A percentile compares a stretch with the other conserved stretches of the same genome.
Conservation (phyloP, 2,329 filamentous ascomycete genomes). For the Truncatella angustata region DNA sequence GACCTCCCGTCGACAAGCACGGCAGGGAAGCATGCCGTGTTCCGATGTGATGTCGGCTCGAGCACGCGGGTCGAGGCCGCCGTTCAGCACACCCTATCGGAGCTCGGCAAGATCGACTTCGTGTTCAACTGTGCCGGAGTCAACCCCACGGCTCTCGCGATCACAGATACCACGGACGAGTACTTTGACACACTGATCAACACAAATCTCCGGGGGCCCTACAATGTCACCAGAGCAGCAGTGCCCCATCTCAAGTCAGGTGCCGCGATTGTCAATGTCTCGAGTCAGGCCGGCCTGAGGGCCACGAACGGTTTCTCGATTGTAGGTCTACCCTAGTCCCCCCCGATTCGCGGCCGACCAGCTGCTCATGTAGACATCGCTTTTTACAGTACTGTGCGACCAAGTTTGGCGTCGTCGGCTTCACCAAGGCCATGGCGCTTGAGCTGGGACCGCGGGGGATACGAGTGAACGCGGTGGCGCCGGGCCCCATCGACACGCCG, state of each 20-base stretch:
- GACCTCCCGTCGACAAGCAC: neutral
- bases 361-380: neutral
- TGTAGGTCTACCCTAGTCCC: neutral
- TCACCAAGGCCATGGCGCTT: slow-evolving; percentile 40
- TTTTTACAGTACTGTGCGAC: slow-evolving; percentile 26
- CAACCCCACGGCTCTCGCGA: slow-evolving; percentile 41
- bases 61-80: slow-evolving; percentile 14
- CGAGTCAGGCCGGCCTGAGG: slow-evolving; percentile 31
- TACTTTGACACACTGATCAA: slow-evolving; percentile 46
- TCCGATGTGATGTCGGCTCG: slow-evolving; percentile 17
- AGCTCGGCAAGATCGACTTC: slow-evolving; percentile 29
- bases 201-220: slow-evolving; percentile 43
- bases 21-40: neutral
- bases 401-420: slow-evolving; percentile 40
- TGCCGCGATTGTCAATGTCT: slow-evolving; percentile 36
- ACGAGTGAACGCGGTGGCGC: slow-evolving; percentile 32
- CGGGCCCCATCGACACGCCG: slow-evolving; percentile 26
- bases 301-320: slow-evolving; percentile 17
- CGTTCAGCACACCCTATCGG: neutral
- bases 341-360: no score
- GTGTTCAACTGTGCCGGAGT: slow-evolving; percentile 44
- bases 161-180: slow-evolving; percentile 39
- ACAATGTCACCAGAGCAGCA: slow-evolving; percentile 39
- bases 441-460: slow-evolving; percentile 37
- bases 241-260: slow-evolving; percentile 34